Evolutionary conservation across 371 early-diverging fungal genomes (phyloP).

Genomic region (Amoeboradix gromovi): DNA sequence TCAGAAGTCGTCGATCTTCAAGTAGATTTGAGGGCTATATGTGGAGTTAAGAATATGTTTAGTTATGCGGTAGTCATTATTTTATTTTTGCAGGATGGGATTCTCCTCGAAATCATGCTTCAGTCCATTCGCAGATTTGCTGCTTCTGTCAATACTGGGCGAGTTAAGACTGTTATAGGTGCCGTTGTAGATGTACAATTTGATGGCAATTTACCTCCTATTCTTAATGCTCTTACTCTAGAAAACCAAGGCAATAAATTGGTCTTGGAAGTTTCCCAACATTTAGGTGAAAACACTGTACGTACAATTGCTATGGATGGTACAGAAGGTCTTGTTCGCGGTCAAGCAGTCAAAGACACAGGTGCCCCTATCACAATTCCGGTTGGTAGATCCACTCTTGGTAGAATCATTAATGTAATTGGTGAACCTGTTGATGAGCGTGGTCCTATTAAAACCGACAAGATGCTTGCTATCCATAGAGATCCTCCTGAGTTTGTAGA

Average conservation of each 20-base stretch:
- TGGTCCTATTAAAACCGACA: slow-evolving; percentile 77
- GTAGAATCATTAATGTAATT: slow-evolving; percentile 92
- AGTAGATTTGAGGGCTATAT: too few relatives aligned
- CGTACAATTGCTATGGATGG: slow-evolving; percentile 97
- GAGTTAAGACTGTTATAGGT: slow-evolving; percentile 68
- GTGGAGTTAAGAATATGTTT: too few relatives aligned
- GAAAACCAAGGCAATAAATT: slow-evolving; percentile 72
- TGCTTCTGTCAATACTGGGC: slow-evolving; percentile 11
- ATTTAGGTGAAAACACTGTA: slow-evolving; percentile 86
- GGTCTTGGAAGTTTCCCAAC: slow-evolving; percentile 85
- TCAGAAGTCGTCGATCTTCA: too few relatives aligned
- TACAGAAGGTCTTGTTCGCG: slow-evolving; percentile 84
- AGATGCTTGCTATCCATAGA: slow-evolving; percentile 59
- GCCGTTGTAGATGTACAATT: slow-evolving; percentile 94
- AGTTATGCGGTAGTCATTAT: too few relatives aligned
- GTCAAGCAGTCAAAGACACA: slow-evolving; percentile 74
- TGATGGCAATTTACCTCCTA: slow-evolving; percentile 54
- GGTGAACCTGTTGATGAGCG: slow-evolving; percentile 93
- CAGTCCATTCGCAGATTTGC: background rate
- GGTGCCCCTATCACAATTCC: slow-evolving; percentile 78
- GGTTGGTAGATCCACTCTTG: slow-evolving; percentile 32
- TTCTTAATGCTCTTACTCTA: slow-evolving; percentile 55
- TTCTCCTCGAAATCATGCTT: slow-evolving; percentile 1
- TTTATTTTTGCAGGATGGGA: too few relatives aligned
- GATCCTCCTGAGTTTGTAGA: slow-evolving; percentile 79